Base-by-base conservation (phyloP, 1,139 yeast species). In the Pichia sp. region DNA sequence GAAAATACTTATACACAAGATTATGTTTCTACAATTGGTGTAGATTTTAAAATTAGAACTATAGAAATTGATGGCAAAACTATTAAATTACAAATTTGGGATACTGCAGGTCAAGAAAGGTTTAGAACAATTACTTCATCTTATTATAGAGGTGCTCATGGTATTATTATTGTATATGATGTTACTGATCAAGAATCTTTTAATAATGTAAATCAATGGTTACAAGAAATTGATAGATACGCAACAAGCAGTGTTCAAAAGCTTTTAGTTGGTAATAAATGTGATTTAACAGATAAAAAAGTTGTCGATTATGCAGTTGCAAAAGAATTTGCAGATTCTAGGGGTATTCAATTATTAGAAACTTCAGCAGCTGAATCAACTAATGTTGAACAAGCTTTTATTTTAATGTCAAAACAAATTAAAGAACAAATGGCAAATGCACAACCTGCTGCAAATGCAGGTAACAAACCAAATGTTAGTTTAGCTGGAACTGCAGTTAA, bases 201-300 rank as follows among this genome's bases (percentile, higher is more conserved):
- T 73, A 87, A 89, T 70, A 90, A 94, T 64, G 97, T 92, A 59
- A 90, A 90, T 71, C 96, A 89, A 69, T 92, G 98, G 98, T 76
- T 92, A 67, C 97, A 90, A 70, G 98, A 92, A 68, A 92, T 92
- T 61, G 98, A 92, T 69, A 84, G 97, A 61, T 92, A 90, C 68
- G 98, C 97, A 49, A 90, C 97, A 25, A 95, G 95, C 53, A 96
- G 97, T 37, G 98, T 92, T 42, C 85, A 87, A 82, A 92, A 92
- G 72, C 74, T 92, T 64, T 75, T 92, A 56, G 97, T 92, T 41
- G 98, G 98, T 60, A 92, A 92, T 74, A 92, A 92, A 74, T 90
- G 96, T 51, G 98, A 92, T 70, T 76, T 92, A 65, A 75, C 86
- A 41, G 97, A 90, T 63, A 87, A 90, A 74, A 87, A 90, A 72